Evolutionary conservation across 1,139 yeast genomes (phyloP), one percentile per base, ranked within the genome.

Genomic region (Kurtzmaniella natalensis): DNA sequence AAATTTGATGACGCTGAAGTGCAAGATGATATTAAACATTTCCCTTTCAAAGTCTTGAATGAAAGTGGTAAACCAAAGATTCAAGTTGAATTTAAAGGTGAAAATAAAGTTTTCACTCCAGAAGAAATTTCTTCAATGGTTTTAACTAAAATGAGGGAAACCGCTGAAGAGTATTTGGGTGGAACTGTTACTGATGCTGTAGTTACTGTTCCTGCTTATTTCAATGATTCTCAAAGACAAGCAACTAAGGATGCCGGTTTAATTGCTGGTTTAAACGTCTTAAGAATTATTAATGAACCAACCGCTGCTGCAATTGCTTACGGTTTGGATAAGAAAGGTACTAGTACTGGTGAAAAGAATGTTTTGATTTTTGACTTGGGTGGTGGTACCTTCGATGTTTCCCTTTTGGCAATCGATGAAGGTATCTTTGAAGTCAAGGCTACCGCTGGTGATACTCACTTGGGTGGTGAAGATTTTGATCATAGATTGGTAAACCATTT

Each of bases 321-420:
- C 55, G 80, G 80, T 57, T 67, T 74, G 50, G 81, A 78, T 63
- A 83, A 84, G 68, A 83, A 84, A 68, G 58, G 48, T 46, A 72
- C 73, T 50, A 77, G 50, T 24, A 26, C 36, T 3, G 37, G 72
- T 45, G 38, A 35, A 29, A 35, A 32, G 36, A 35, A 35, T 26
- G 94, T 88, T 39, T 76, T 88, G 57, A 87, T 88, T 55, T 88
- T 87, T 67, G 96, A 88, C 67, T 76, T 88, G 58, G 96, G 96
- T 78, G 96, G 96, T 73, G 96, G 96, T 76, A 88, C 96, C 55
- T 88, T 88, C 65, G 96, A 88, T 84, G 96, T 88, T 38, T 88
- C 96, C 28, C 74, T 88, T 49, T 75, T 88, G 52, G 81, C 92
- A 37, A 88, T 88, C 61, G 95, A 88, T 64, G 95, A 87, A 47